phyloP scores from a whole-genome alignment of 305 asterid species.

The Fraxinus angustifolia region DNA sequence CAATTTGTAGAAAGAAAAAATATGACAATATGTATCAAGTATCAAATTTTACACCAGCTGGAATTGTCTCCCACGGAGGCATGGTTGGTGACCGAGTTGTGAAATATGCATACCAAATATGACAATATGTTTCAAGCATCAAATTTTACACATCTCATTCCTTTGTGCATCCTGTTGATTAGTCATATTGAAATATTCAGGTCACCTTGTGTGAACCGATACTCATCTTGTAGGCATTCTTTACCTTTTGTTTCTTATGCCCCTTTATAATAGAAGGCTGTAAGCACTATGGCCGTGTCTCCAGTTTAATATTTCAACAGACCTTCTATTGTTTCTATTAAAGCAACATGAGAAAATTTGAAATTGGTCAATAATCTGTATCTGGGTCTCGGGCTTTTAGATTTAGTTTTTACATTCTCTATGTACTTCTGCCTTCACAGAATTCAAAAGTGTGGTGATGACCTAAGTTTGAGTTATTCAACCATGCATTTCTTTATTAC shows the following conservation, averaged over 20 bases:
- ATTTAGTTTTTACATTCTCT: background rate
- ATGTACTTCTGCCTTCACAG: background rate
- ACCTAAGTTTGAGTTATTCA: constrained; percentile 3
- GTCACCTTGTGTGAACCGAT: background rate
- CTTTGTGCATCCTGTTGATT: background rate
- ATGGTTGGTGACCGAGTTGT: background rate
- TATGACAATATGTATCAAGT: background rate
- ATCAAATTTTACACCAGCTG: background rate
- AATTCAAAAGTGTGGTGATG: background rate
- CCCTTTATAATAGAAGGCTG: background rate
- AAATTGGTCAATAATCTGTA: background rate
- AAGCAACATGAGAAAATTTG: background rate
- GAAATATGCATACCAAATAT: background rate
- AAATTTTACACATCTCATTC: background rate
- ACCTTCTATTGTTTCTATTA: background rate
- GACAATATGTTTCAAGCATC: background rate
- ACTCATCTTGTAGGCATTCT: background rate
- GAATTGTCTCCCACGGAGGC: background rate
- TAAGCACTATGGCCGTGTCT: background rate
- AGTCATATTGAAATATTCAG: background rate
- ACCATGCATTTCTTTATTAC: background rate
- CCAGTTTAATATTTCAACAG: constrained; percentile 3
- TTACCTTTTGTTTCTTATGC: background rate
- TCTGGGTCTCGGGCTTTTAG: background rate
- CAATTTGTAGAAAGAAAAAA: background rate